phyloP scores from a whole-genome alignment of 208 protist genomes.

The Phytomonas sp. region DNA sequence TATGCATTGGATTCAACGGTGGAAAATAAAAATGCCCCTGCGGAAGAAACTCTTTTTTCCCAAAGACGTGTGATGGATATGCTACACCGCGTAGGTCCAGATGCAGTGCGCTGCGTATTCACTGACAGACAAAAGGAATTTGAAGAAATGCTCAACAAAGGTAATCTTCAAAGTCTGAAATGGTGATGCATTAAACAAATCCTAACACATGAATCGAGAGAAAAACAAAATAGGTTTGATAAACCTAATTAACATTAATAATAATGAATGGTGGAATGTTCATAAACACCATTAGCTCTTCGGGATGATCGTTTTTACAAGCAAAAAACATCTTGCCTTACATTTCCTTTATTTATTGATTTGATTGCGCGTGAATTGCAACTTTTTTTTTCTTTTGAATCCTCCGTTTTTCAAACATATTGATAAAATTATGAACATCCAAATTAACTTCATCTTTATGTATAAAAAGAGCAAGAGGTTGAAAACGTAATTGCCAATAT shows the following conservation, averaged over 20 bases:
- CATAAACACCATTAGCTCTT: background rate
- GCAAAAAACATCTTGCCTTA: slow-evolving; percentile 5
- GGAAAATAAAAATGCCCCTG: background rate
- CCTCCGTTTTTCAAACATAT: background rate
- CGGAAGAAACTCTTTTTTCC: slow-evolving; percentile 18
- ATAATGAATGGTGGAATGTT: background rate
- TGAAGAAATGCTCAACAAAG: slow-evolving; percentile 44
- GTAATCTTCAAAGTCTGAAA: slow-evolving; percentile 64
- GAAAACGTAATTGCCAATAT: background rate
- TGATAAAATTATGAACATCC: background rate
- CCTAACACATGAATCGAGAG: background rate
- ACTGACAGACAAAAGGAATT: slow-evolving; percentile 71
- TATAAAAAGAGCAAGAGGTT: background rate
- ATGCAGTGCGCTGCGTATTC: slow-evolving; percentile 47
- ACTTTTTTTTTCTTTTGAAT: slow-evolving; percentile 10
- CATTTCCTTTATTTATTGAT: background rate
- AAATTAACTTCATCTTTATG: background rate
- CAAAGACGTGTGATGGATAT: slow-evolving; percentile 16
- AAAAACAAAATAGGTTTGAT: background rate
- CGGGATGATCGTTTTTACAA: background rate
- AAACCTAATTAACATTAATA: background rate
- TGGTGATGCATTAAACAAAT: slow-evolving; percentile 22
- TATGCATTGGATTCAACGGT: background rate
- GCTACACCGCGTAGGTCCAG: slow-evolving; percentile 20
- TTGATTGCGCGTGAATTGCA: background rate